Base-by-base conservation (phyloP, 208 protist genomes). In the Leishmania major region DNA sequence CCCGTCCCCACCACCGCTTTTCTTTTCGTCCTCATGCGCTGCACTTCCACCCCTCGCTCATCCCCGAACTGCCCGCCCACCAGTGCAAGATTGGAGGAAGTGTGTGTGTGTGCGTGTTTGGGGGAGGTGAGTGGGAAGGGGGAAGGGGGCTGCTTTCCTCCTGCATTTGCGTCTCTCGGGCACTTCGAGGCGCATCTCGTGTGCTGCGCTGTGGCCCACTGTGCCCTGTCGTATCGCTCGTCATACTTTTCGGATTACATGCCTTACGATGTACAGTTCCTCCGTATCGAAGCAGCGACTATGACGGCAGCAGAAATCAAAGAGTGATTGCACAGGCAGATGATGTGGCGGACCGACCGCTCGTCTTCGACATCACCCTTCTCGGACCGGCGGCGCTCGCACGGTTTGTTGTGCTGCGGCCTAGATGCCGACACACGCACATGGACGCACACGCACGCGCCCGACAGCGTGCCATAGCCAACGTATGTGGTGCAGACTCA, bases 221-320 rank as follows among this genome's bases (percentile, higher is more conserved):
- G 2, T 73, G 49, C 22, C 66, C 19, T 31, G 60, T 35, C 64
- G 22, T 57, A 6, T 51, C 62, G 25, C 28, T 70, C 47, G 13
- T 70, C 35, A 15, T 55, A 55, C 31, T 72, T 51, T 45, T 11
- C 62, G 31, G 28, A 69, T 35, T 40, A 22, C 62, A 22, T 75
- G 51, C 84, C 8, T n/a, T 47, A 43, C 47, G 62, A 69, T 69
- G 62, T 69, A 69, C 62, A 69, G 62, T 3, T 43, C 62, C 62
- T 43, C n/a, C 31, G 62, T 31, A 69, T 31, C 15, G 31, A 69
- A 43, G 62, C 15, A 69, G 31, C 62, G 5, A 40, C 31, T 31
- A 25, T 2, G 31, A 22, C 13, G 13, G 62, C 15, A 35, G 62
- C 40, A 35, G 8, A 69, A 35, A 17, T 17, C 2, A 69, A 69